These are phyloP conservation scores for Exserohilum turcica DNA, from an alignment of 2,329 filamentous ascomycete species.

Conservation along the genomic window DNA sequence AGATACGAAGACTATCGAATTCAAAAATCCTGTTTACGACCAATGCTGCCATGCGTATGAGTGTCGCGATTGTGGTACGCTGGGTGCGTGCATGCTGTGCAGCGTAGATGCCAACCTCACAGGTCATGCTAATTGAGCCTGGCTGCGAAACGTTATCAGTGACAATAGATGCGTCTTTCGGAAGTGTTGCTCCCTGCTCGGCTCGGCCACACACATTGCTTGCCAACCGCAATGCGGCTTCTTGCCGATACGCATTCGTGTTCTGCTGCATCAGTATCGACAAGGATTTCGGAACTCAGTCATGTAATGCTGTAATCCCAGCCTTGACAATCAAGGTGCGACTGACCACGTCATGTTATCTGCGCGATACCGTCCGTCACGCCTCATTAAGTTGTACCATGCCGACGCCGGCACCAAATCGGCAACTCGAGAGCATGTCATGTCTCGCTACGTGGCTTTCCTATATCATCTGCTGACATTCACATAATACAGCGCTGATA, in stretches of 20 bases:
- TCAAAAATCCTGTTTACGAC: slow-evolving; percentile 26
- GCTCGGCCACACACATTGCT: no score
- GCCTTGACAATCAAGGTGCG: not conserved
- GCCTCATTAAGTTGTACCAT: not conserved
- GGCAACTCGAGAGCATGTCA: no score
- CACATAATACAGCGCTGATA: no score
- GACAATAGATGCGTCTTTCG: no score
- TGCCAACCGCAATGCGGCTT: no score
- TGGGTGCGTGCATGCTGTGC: not conserved
- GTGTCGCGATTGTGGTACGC: slow-evolving; percentile 4
- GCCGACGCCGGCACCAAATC: not conserved
- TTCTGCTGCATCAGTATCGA: not conserved
- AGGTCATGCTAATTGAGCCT: not conserved
- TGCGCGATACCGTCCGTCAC: not conserved
- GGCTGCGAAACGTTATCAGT: not conserved
- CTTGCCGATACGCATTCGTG: not conserved
- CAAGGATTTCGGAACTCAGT: not conserved
- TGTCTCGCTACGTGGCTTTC: not conserved
- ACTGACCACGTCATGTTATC: not conserved
- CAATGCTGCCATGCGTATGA: slow-evolving; percentile 4
- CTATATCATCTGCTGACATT: not conserved
- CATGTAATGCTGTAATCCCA: not conserved
- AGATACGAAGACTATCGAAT: slow-evolving; percentile 40
- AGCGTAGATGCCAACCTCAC: not conserved
- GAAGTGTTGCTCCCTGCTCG: no score